Percentiles rank a stretch among this genome's conserved stretches.
Conservation (phyloP, 2,329 filamentous ascomycete genomes). For the Whalleya microplaca region DNA sequence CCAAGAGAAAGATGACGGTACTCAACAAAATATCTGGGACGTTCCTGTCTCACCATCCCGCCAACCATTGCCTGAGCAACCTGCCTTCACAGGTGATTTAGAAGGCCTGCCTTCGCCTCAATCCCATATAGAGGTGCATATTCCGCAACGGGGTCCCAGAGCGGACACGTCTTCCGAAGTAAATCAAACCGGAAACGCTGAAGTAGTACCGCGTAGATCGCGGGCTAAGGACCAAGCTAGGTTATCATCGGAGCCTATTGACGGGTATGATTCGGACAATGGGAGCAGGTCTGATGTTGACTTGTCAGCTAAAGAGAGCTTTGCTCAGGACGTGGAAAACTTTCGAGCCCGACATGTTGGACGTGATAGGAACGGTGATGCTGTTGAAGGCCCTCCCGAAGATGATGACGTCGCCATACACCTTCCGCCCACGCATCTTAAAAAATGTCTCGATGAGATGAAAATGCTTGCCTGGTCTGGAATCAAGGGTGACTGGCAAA, state of each 20-base stretch:
- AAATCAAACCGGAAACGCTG: background rate
- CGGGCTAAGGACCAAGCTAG: background rate
- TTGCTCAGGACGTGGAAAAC: slow-evolving; percentile 27
- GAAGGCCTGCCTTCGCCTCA: too few relatives aligned
- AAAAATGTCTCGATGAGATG: slow-evolving; percentile 25
- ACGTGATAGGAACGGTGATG: slow-evolving; percentile 14
- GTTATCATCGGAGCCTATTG: slow-evolving; percentile 7
- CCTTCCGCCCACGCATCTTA: slow-evolving; percentile 21
- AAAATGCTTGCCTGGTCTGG: slow-evolving; percentile 27
- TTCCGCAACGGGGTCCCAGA: background rate
- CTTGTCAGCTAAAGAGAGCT: slow-evolving; percentile 22
- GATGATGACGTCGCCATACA: slow-evolving; percentile 24
- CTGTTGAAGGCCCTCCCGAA: slow-evolving; percentile 23
- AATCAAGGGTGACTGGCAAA: slow-evolving; percentile 23
- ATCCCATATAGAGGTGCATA: background rate
- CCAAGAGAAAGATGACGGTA: background rate
- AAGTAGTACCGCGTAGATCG: too few relatives aligned
- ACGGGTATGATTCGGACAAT: slow-evolving; percentile 16
- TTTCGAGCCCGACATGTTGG: slow-evolving; percentile 21
- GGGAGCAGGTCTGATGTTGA: slow-evolving; percentile 13
- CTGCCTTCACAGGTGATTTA: too few relatives aligned
- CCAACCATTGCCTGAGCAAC: slow-evolving; percentile 1
- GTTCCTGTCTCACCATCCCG: slow-evolving; percentile 14
- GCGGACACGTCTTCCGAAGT: background rate
- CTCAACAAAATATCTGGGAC: slow-evolving; percentile 10